Percentiles rank a stretch among this genome's conserved stretches.
These are phyloP conservation scores for Phytophthora pisi DNA, from an alignment of 352 stramenopile genomes.

Conservation along the genomic window DNA sequence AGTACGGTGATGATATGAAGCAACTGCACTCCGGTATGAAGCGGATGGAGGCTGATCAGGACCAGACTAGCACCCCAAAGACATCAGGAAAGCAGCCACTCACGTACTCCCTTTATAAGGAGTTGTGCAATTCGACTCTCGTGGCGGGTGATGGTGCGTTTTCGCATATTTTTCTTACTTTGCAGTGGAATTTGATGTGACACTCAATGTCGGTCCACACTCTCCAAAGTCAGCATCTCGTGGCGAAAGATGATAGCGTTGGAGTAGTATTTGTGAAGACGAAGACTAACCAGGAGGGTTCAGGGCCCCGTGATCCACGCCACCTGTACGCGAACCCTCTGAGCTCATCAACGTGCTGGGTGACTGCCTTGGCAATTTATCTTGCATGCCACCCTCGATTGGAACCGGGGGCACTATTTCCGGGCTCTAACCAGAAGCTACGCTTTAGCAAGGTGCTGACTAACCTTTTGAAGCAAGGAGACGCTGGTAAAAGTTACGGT, in stretches of 20 bases:
- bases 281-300: constrained; percentile 28
- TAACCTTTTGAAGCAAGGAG: constrained; percentile 1
- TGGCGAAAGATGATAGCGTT: constrained; percentile 14
- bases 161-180: neutral
- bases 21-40: too few relatives aligned
- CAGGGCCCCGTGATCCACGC: constrained; percentile 11
- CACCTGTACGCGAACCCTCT: constrained; percentile 25
- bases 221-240: constrained; percentile 15
- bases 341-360: neutral
- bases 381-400: neutral
- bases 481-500: constrained; percentile 8
- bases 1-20: too few relatives aligned
- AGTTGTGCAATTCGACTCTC: too few relatives aligned
- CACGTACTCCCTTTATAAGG: too few relatives aligned
- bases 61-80: too few relatives aligned
- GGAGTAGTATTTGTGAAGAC: constrained; percentile 29
- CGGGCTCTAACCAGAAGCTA: constrained; percentile 8
- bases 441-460: constrained; percentile 3
- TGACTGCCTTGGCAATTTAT: constrained; percentile 7
- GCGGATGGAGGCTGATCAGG: too few relatives aligned
- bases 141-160: too few relatives aligned
- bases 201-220: constrained; percentile 30
- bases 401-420: constrained; percentile 4
- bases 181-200: constrained; percentile 41
- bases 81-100: too few relatives aligned